phyloP scores from a whole-genome alignment of 192 early-diverging fungal genomes.

The Paraglomus brasilianum region DNA sequence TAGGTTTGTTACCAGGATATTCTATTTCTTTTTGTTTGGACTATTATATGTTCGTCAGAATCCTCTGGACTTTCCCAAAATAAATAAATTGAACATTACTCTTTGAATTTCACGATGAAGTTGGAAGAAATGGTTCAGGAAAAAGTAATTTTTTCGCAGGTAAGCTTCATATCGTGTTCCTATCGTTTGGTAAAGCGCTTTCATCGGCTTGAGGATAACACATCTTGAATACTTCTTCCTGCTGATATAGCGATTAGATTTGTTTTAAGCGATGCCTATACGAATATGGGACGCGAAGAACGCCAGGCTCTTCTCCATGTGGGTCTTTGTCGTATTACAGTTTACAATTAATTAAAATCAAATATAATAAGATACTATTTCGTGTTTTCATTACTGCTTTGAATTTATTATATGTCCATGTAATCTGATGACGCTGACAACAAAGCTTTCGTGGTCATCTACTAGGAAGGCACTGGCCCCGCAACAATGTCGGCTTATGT shows the following conservation, averaged over 20 bases:
- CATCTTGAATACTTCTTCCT: not conserved
- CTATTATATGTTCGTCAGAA: not conserved
- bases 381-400: constrained; percentile 20
- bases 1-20: constrained; percentile 59
- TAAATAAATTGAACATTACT: not conserved
- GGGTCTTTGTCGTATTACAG: constrained; percentile 18
- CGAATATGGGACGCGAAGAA: constrained; percentile 88
- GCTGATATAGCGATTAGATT: constrained; percentile 80
- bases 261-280: constrained; percentile 94
- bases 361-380: not conserved
- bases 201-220: not conserved
- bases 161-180: constrained; percentile 31
- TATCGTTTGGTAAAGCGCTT: constrained; percentile 27
- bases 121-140: constrained; percentile 96
- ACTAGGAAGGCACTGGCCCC: constrained; percentile 84
- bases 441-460: not conserved
- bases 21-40: not conserved
- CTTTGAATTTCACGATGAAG: constrained; percentile 34
- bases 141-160: constrained; percentile 98
- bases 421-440: not conserved
- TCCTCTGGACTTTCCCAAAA: not conserved
- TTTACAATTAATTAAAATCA: constrained; percentile 30
- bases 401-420: not conserved
- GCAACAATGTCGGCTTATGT: constrained; percentile 95
- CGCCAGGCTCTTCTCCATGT: constrained; percentile 91